These are phyloP conservation scores for Senna tora DNA, from an alignment of 306 rosid genomes.

Conservation along the genomic window DNA sequence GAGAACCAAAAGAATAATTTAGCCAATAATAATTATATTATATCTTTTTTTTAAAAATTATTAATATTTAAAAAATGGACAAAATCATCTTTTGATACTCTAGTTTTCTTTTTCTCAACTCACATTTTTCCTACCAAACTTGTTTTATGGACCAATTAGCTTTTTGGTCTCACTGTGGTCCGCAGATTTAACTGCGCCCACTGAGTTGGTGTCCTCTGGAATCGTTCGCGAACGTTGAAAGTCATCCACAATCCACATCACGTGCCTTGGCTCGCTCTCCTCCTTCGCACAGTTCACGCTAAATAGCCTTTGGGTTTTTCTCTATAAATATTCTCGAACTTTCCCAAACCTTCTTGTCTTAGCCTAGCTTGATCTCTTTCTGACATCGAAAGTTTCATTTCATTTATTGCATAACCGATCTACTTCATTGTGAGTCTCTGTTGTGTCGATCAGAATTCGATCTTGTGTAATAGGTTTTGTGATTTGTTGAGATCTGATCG, in stretches of 20 bases:
- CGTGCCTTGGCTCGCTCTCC: background rate
- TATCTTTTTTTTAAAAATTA: too few relatives aligned
- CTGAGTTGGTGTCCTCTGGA: background rate
- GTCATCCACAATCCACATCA: background rate
- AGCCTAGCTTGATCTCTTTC: background rate
- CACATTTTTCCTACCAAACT: too few relatives aligned
- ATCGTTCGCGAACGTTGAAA: background rate
- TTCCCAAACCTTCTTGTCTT: background rate
- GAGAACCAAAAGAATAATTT: too few relatives aligned
- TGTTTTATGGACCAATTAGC: too few relatives aligned
- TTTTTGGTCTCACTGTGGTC: background rate
- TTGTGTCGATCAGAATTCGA: background rate
- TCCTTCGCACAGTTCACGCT: conserved; percentile 21
- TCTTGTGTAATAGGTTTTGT: background rate
- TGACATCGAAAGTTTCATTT: background rate
- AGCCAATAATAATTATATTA: too few relatives aligned
- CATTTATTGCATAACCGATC: background rate
- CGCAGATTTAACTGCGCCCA: background rate
- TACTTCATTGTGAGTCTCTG: background rate
- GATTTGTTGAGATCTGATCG: background rate
- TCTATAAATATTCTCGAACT: conserved; percentile 7
- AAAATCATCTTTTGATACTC: too few relatives aligned
- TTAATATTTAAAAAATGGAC: too few relatives aligned
- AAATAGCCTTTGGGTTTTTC: background rate
- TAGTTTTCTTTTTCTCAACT: too few relatives aligned